A percentile compares a stretch with the other conserved stretches of the same genome.
phyloP scores from a whole-genome alignment of 306 rosid genomes.

The Abrus pulchellus region DNA sequence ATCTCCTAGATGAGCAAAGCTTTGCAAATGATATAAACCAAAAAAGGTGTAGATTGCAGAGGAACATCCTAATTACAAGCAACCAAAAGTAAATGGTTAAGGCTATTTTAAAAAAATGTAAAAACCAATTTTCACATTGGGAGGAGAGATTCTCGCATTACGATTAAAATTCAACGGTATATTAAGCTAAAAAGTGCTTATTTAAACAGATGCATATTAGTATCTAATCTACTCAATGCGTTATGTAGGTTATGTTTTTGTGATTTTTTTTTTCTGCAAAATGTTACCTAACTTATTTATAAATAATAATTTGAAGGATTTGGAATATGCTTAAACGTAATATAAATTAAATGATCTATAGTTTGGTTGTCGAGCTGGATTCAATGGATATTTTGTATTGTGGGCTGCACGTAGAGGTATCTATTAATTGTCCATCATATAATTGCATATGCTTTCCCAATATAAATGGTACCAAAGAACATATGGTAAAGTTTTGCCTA shows the following conservation, averaged over 20 bases:
- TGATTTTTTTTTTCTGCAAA: no score
- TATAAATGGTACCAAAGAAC: background rate
- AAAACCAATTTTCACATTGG: background rate
- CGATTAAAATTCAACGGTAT: no score
- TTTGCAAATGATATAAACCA: background rate
- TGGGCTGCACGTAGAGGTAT: background rate
- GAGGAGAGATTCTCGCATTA: background rate
- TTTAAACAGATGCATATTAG: background rate
- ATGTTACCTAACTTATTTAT: no score
- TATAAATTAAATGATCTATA: background rate
- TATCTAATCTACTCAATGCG: no score
- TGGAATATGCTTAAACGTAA: background rate
- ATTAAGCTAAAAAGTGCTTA: background rate
- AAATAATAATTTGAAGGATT: background rate
- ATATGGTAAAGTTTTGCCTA: background rate
- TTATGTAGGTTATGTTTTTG: no score
- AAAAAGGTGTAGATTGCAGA: background rate
- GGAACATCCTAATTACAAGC: background rate
- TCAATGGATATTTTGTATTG: background rate
- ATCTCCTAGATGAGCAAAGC: background rate
- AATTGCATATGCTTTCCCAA: slow-evolving; percentile 28
- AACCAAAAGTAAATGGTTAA: no score
- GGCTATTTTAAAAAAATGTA: no score
- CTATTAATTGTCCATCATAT: background rate
- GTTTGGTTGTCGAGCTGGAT: background rate